Percentiles rank a stretch among this genome's conserved stretches.
Conservation (phyloP, 495 filamentous ascomycete genomes). For the Tuber calosporum region DNA sequence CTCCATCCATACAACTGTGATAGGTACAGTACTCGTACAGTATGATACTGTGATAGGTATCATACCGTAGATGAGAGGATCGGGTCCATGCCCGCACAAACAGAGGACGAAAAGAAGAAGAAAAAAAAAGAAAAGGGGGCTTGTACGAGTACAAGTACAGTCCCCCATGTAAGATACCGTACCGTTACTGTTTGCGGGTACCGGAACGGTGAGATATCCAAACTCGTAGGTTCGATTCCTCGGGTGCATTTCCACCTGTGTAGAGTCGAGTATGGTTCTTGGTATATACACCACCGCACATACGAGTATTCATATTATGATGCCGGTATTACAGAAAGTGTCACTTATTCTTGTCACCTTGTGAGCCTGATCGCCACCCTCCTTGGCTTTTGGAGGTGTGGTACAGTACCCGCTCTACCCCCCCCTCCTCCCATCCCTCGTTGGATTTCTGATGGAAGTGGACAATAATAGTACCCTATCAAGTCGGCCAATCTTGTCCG, state of each 20-base stretch:
- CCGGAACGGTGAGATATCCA: background rate
- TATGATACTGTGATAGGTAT: no score
- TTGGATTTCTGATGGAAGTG: no score
- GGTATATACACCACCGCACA: background rate
- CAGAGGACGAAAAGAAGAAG: background rate
- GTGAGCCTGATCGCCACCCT: background rate
- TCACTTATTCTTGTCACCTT: background rate
- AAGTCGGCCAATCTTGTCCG: no score
- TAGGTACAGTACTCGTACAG: no score
- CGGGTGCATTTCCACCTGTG: background rate
- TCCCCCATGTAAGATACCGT: background rate
- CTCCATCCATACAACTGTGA: background rate
- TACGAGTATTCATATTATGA: background rate
- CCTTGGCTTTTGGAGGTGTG: background rate
- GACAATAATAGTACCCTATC: no score
- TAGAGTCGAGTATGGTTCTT: background rate
- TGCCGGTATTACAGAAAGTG: background rate
- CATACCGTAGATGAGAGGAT: background rate
- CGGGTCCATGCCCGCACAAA: slow-evolving; percentile 1
- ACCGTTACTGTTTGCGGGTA: background rate
- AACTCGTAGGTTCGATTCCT: background rate
- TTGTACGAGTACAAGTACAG: no score
- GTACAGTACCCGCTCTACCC: background rate
- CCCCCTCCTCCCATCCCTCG: no score
- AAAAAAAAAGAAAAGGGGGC: background rate